Conservation (phyloP, 192 early-diverging fungal species). For the Umbelopsis isabellina region DNA sequence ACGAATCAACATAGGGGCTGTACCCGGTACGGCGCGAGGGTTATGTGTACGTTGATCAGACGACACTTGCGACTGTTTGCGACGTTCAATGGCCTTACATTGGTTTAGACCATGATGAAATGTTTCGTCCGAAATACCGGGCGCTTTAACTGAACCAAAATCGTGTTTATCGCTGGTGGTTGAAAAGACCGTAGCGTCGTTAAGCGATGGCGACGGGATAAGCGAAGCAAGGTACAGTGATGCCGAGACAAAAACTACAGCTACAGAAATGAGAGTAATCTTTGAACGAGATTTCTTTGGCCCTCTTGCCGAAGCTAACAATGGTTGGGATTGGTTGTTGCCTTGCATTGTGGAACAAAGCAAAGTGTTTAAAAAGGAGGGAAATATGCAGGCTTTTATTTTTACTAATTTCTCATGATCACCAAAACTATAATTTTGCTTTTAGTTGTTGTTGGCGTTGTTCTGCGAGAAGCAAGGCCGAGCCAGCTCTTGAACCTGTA, state of each 20-base stretch:
- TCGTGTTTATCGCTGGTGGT: neutral
- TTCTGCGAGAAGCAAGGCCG: constrained; percentile 43
- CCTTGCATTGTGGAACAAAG: constrained; percentile 6
- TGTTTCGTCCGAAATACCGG: constrained; percentile 35
- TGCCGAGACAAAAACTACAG: neutral
- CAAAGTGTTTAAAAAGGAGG: neutral
- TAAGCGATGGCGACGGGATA: neutral
- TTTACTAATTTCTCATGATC: neutral
- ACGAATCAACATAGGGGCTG: constrained; percentile 52
- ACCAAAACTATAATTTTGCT: constrained; percentile 12
- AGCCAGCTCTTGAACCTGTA: constrained; percentile 62
- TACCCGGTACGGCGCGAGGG: constrained; percentile 45
- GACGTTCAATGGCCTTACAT: constrained; percentile 37
- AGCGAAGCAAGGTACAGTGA: constrained; percentile 8
- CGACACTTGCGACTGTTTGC: neutral
- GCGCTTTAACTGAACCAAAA: constrained; percentile 6
- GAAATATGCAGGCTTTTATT: neutral
- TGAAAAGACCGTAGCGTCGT: neutral
- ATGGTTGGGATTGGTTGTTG: constrained; percentile 3
- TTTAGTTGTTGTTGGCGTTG: constrained; percentile 19
- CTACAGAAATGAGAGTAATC: constrained; percentile 10
- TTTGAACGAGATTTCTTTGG: neutral
- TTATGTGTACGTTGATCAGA: constrained; percentile 37
- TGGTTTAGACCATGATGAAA: constrained; percentile 35
- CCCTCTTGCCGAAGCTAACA: neutral